Evolutionary conservation across 179 eudicot species (phyloP).

Genomic region (Gypsophila paniculata): DNA sequence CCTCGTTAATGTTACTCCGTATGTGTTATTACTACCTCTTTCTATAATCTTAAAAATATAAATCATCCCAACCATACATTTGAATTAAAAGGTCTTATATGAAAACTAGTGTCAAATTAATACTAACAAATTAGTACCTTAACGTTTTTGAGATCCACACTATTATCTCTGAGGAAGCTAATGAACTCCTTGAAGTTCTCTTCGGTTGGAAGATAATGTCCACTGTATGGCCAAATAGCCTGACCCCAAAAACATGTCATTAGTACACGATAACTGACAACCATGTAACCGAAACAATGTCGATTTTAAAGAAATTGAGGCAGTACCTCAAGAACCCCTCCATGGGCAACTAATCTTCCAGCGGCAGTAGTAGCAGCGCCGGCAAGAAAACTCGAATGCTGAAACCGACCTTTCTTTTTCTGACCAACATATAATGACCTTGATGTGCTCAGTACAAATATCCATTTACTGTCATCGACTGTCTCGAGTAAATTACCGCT

Average conservation of each 20-base stretch:
- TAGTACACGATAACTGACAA: not conserved
- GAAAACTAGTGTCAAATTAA: not conserved
- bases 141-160: constrained; percentile 67
- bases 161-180: constrained; percentile 65
- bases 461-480: constrained; percentile 70
- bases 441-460: constrained; percentile 85
- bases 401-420: constrained; percentile 77
- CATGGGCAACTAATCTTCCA: constrained; percentile 66
- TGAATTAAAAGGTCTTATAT: not conserved
- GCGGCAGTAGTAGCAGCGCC: constrained; percentile 93
- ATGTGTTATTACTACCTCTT: too few relatives aligned
- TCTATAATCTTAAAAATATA: too few relatives aligned
- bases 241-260: constrained; percentile 26
- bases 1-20: too few relatives aligned
- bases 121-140: constrained; percentile 40
- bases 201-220: constrained; percentile 92
- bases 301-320: not conserved
- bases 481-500: constrained; percentile 56
- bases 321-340: constrained; percentile 73
- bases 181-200: constrained; percentile 82
- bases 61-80: too few relatives aligned
- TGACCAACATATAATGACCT: constrained; percentile 72
- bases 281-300: not conserved
- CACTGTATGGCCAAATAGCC: constrained; percentile 96
- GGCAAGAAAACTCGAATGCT: constrained; percentile 86